Evolutionary conservation across 2,329 filamentous ascomycete species (phyloP).

Genomic region (Epichloe baconii): DNA sequence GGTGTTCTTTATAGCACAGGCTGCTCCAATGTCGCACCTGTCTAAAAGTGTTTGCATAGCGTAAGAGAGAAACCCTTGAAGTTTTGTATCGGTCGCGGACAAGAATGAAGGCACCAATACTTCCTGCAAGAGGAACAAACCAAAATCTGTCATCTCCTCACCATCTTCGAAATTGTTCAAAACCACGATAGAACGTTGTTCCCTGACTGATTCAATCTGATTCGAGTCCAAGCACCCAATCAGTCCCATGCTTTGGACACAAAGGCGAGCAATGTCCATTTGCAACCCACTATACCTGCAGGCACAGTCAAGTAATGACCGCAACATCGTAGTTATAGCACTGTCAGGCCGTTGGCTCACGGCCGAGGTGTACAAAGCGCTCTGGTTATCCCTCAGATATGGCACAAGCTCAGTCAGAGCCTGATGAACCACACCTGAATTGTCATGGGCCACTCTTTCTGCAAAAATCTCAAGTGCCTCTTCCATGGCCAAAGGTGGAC

Average conservation of each 20-base stretch:
- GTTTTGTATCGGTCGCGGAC: conserved; percentile 73
- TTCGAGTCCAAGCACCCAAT: conserved; percentile 90
- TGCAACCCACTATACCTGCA: conserved; percentile 63
- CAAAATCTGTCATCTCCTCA: conserved; percentile 73
- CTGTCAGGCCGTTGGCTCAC: conserved; percentile 73
- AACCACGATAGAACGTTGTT: conserved; percentile 73
- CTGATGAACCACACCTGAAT: conserved; percentile 70
- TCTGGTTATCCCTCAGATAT: conserved; percentile 62
- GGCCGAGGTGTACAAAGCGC: conserved; percentile 64
- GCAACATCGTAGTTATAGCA: conserved; percentile 56
- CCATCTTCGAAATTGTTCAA: conserved; percentile 71
- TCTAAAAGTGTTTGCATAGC: conserved; percentile 86
- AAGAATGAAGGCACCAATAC: conserved; percentile 85
- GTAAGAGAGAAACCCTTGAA: conserved; percentile 86
- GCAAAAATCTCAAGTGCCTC: conserved; percentile 35
- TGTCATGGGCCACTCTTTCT: conserved; percentile 67
- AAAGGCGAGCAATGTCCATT: conserved; percentile 54
- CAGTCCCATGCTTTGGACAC: conserved; percentile 71
- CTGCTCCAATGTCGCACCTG: conserved; percentile 57
- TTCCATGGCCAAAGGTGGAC: conserved; percentile 24
- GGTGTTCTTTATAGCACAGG: conserved; percentile 29
- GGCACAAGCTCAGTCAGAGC: conserved; percentile 63
- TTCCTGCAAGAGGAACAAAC: conserved; percentile 72
- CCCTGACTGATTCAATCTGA: conserved; percentile 65
- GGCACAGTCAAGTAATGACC: conserved; percentile 73